These are phyloP conservation scores for Iris pallida DNA, from an alignment of 116 monocot species.

Conservation along the genomic window DNA sequence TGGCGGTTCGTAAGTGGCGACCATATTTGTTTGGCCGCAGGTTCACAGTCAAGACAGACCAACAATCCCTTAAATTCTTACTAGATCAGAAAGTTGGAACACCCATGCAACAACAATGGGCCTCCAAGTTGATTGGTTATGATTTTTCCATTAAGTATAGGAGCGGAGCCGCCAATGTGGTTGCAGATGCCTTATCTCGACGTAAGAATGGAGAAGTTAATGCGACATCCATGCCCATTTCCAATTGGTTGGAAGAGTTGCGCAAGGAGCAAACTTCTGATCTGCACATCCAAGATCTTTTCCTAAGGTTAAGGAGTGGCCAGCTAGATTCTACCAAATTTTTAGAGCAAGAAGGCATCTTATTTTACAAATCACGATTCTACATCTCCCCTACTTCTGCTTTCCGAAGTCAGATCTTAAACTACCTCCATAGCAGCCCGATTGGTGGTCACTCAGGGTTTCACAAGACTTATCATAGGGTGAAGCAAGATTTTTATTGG, in stretches of 20 bases:
- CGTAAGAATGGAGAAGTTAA: neutral
- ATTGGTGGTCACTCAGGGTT: slow-evolving; percentile 3
- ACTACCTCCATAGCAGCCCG: neutral
- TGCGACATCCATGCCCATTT: neutral
- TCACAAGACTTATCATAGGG: slow-evolving; percentile 5
- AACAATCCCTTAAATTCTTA: neutral
- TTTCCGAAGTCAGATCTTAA: neutral
- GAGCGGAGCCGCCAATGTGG: neutral
- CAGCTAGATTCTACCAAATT: neutral
- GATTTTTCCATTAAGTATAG: neutral
- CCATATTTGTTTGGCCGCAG: neutral
- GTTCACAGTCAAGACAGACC: slow-evolving; percentile 11
- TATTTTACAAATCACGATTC: neutral
- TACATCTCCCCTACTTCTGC: neutral
- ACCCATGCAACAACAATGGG: slow-evolving; percentile 5
- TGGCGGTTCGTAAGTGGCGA: neutral
- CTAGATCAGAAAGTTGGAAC: neutral
- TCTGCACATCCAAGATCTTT: neutral
- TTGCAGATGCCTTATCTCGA: slow-evolving; percentile 2
- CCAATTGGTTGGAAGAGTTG: slow-evolving; percentile 9
- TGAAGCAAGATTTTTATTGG: slow-evolving; percentile 7
- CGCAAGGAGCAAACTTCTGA: neutral
- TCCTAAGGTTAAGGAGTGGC: neutral
- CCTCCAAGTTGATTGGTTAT: slow-evolving; percentile 5
- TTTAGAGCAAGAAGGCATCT: neutral